Base-by-base conservation (phyloP, 768 basidiomycete species). In the Mycena vitilis region DNA sequence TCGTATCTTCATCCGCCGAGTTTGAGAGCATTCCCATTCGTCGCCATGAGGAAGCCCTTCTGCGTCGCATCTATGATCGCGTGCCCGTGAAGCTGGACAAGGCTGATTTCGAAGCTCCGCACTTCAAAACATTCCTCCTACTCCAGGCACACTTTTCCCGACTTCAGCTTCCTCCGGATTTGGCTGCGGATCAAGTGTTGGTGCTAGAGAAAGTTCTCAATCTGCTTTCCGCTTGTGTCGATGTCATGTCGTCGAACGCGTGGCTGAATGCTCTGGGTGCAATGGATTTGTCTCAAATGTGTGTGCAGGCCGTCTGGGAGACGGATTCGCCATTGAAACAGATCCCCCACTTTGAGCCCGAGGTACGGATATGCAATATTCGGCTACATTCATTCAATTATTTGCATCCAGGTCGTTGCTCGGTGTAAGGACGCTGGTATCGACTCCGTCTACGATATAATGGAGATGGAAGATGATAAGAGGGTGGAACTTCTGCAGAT, bases 201-300 rank as follows among this genome's bases (percentile, higher is more conserved):
- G 92, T 99, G 16, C 84, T 99, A 0, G 90, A 94, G 79, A 98
- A 96, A 79, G 92, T 96, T 25, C 84, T 98, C 72, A 96, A 95
- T 75, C 80, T 97, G 20, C 85, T 98, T 18, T 95, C 95, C 12
- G 97, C 97, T 1, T 97, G 95, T 74, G 96, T 99, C 38, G 96
- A 98, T 75, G 97, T 99, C 65, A 96, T 99, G 95, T 96, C 95
- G 3, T 96, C 95, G 42, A 98, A 98, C 75, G 95, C 94, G 2
- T 97, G 93, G 93, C 79, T 99, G 74, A 96, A 90, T 75, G 98
- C 97, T 0, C 81, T 98, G 25, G 94, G 95, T 38, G 96, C 96
- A 0, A 99, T 99, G 98, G 97, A 99, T 79, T 80, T 99, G 54
- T 94, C 94, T 11, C 98, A 99, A 79, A 99, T 99, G 97, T 96